These are phyloP conservation scores for Mycotypha africana DNA, from an alignment of 371 early-diverging fungal species.

Conservation along the genomic window DNA sequence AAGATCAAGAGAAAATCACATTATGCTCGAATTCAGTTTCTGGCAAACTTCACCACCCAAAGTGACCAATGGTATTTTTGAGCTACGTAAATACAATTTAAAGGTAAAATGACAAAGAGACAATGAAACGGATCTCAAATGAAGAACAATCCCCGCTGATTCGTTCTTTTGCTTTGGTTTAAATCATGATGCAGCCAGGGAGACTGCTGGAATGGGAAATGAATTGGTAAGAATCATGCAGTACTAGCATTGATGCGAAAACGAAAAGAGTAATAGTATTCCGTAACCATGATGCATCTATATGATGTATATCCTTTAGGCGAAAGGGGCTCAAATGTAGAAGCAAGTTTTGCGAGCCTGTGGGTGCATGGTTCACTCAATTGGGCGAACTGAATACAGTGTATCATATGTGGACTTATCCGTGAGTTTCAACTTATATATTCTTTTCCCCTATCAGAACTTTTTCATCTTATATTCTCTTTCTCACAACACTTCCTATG, in stretches of 20 bases:
- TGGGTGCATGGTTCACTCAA: slow-evolving; percentile 96
- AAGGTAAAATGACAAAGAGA: slow-evolving; percentile 38
- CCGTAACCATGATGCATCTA: background rate
- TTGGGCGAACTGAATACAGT: slow-evolving; percentile 84
- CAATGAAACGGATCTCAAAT: background rate
- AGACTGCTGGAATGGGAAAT: slow-evolving; percentile 90
- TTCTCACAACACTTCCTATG: too few relatives aligned
- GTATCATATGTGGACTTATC: slow-evolving; percentile 93
- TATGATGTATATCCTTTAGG: slow-evolving; percentile 21
- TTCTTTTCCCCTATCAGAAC: too few relatives aligned
- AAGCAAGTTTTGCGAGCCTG: slow-evolving; percentile 80
- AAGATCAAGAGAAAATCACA: slow-evolving; percentile 68
- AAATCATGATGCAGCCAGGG: slow-evolving; percentile 74
- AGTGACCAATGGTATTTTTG: slow-evolving; percentile 80
- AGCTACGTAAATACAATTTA: slow-evolving; percentile 82
- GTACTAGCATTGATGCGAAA: background rate
- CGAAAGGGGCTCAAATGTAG: slow-evolving; percentile 83
- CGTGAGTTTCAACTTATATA: too few relatives aligned
- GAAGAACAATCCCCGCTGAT: background rate
- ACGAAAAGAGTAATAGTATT: background rate
- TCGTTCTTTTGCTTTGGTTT: background rate
- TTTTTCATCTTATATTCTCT: too few relatives aligned
- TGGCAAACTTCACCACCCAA: slow-evolving; percentile 81
- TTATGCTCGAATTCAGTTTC: slow-evolving; percentile 90
- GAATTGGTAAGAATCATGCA: slow-evolving; percentile 74